Evolutionary conservation across 2,329 filamentous ascomycete genomes (phyloP), one percentile per base, ranked within the genome.

Genomic region (Colletotrichum truncatum): DNA sequence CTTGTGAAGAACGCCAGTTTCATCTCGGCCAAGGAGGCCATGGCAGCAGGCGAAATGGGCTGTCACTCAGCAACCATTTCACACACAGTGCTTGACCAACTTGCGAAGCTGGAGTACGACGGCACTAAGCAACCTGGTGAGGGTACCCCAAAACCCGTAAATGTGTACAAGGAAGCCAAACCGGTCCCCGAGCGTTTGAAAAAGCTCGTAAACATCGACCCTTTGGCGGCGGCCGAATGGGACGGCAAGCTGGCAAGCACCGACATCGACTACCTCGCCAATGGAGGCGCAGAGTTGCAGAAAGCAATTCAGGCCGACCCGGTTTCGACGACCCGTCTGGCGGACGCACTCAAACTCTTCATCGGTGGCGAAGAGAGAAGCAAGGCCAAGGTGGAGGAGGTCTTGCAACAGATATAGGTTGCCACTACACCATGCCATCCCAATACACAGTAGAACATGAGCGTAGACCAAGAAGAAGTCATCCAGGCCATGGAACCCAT

Each of bases 1-100:
- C 72, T 82, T 10, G 68, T 85, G 12, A 84, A 84, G 70, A 80
- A 80, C 41, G 81, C 81, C 4, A 81, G 80, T 70, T 81, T 82
- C 66, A 74, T 83, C 67, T 76, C 78, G 1, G 67, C 75, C 4
- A 74, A 80, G 16, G 81, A 84, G 68, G 80, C 76, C 43, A 81
- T 83, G 78, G 81, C 81, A 6, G 76, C 79, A 11, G 81, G 76
- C 9, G 82, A 82, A 68, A 73, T 82, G 69, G 81, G 81, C 38
- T 84, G 80, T 69, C 79, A 84, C 64, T 79, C 79, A 4, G 80
- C 78, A 18, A 83, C 81, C 4, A 76, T 84, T 48, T 78, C 80
- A 1, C 75, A 78, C 64, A 77, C 71, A 2, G 73, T 79, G 12
- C 73, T 83, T 3, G 70, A 76, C 16, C 67, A 81, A 67, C 75